Percentiles rank a stretch among this genome's conserved stretches.
These are phyloP conservation scores for Kernera saxatilis DNA, from an alignment of 345 rosid genomes.

Conservation along the genomic window DNA sequence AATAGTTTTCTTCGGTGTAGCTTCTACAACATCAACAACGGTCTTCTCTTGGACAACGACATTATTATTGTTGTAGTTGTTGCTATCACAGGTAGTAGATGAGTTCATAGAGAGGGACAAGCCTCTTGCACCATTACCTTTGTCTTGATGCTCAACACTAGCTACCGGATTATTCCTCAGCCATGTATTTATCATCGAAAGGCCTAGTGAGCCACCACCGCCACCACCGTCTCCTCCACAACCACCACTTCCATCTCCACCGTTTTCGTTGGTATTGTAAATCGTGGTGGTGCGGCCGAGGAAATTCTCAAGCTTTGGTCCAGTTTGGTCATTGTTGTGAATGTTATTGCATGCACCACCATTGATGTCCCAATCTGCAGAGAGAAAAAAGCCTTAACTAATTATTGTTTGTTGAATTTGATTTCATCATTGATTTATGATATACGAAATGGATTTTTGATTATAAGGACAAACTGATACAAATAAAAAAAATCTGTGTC, in stretches of 20 bases:
- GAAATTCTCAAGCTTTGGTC: constrained; percentile 79
- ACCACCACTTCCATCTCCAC: constrained; percentile 12
- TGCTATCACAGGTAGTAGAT: constrained; percentile 20
- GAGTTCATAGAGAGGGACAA: constrained; percentile 69
- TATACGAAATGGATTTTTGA: background rate
- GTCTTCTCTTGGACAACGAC: constrained; percentile 31
- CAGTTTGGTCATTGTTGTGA: constrained; percentile 29
- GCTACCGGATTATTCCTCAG: constrained; percentile 55
- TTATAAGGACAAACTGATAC: too few species aligned
- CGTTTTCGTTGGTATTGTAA: constrained; percentile 4
- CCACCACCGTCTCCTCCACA: background rate
- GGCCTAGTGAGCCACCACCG: constrained; percentile 43
- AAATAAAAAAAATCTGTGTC: too few species aligned
- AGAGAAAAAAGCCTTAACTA: background rate
- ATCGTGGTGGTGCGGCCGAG: constrained; percentile 49
- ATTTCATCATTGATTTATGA: background rate
- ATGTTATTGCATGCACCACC: constrained; percentile 41
- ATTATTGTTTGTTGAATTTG: background rate
- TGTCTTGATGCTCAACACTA: constrained; percentile 22
- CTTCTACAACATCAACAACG: constrained; percentile 29
- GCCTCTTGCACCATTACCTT: constrained; percentile 36
- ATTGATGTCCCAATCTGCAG: constrained; percentile 62
- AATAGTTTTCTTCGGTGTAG: constrained; percentile 53
- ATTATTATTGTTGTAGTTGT: constrained; percentile 3
- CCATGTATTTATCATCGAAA: constrained; percentile 89